phyloP scores from a whole-genome alignment of 2,329 filamentous ascomycete species.

The Nothophaeocryptopus gaeumannii region DNA sequence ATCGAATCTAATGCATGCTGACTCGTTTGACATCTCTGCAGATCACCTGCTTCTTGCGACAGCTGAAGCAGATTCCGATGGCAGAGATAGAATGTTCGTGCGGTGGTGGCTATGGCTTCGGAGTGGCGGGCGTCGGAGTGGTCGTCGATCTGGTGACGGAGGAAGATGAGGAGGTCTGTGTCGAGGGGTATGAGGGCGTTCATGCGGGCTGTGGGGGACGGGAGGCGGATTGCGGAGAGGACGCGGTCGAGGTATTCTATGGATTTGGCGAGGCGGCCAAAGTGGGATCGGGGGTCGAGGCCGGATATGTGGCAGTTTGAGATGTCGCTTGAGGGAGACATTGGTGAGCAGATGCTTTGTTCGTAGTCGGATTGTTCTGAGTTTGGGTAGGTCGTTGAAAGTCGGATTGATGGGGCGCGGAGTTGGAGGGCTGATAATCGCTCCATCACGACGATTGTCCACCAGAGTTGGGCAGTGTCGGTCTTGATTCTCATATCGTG shows the following conservation, averaged over 20 bases:
- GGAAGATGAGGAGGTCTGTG: neutral
- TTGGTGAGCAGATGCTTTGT: no score
- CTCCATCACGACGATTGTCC: neutral
- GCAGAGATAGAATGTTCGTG: neutral
- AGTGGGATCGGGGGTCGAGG: neutral
- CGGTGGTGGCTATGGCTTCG: neutral
- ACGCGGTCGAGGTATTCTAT: slow-evolving; percentile 1
- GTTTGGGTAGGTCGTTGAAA: neutral
- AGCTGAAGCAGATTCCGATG: neutral
- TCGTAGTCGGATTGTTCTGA: no score
- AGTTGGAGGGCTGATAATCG: neutral
- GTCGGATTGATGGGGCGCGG: neutral
- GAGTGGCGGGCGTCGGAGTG: neutral
- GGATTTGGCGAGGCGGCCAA: neutral
- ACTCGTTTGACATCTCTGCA: neutral
- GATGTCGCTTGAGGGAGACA: no score
- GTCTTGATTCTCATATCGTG: neutral
- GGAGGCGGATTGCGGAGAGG: neutral
- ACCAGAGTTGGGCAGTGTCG: neutral
- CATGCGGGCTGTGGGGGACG: neutral
- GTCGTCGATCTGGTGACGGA: neutral
- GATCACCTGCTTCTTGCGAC: neutral
- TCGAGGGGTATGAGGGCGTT: neutral
- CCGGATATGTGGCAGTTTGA: no score
- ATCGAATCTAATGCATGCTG: neutral